These are phyloP conservation scores for Sporobolomyces phaffii DNA, from an alignment of 768 basidiomycete genomes.

Conservation along the genomic window DNA sequence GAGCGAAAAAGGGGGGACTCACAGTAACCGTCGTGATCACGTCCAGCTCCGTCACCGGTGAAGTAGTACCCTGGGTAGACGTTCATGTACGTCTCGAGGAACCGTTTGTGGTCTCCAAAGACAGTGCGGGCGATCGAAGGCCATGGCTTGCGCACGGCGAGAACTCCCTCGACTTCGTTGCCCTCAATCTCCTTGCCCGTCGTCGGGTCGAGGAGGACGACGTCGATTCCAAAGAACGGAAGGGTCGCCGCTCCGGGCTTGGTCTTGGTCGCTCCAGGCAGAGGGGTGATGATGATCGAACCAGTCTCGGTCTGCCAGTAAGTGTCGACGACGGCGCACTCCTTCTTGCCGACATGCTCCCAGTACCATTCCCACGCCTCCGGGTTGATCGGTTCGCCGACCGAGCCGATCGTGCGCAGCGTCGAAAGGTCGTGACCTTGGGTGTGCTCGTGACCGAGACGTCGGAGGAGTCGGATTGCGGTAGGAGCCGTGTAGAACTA, in stretches of 20 bases:
- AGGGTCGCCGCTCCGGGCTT: constrained; percentile 96
- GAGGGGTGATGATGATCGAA: constrained; percentile 85
- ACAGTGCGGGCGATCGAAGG: constrained; percentile 91
- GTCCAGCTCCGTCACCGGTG: constrained; percentile 94
- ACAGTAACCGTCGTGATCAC: constrained; percentile 87
- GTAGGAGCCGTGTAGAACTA: constrained; percentile 92
- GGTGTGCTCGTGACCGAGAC: constrained; percentile 79
- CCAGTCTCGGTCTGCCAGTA: constrained; percentile 96
- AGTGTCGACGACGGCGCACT: constrained; percentile 59
- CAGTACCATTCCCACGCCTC: constrained; percentile 99
- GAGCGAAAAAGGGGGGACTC: not conserved
- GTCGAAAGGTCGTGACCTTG: constrained; percentile 71
- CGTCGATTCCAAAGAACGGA: constrained; percentile 92
- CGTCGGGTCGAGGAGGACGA: constrained; percentile 79
- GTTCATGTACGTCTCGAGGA: constrained; percentile 67
- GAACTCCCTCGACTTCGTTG: constrained; percentile 80
- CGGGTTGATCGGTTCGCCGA: constrained; percentile 98
- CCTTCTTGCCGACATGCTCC: constrained; percentile 76
- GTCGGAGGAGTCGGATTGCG: constrained; percentile 84
- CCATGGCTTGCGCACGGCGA: constrained; percentile 82
- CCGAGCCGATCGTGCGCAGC: constrained; percentile 80
- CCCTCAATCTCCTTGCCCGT: constrained; percentile 68
- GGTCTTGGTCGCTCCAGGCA: constrained; percentile 91
- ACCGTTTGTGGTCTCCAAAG: constrained; percentile 83
- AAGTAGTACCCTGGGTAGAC: constrained; percentile 85